These are phyloP conservation scores for Purpureocillium takamizusanense DNA, from an alignment of 2,329 filamentous ascomycete species.

Conservation along the genomic window DNA sequence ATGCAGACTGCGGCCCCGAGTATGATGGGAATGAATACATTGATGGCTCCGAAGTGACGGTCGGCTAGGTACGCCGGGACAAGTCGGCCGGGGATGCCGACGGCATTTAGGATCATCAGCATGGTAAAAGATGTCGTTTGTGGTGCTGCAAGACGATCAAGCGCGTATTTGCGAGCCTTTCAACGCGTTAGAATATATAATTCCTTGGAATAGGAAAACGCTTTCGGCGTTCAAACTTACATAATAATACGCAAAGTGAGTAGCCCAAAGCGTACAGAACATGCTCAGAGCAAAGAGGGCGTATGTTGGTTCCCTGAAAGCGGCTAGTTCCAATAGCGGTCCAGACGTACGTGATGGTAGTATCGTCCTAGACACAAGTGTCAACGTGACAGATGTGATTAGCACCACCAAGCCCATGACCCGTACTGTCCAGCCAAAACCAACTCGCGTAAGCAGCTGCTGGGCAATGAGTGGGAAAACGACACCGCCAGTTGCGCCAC, in stretches of 20 bases:
- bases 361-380: slow-evolving; percentile 35
- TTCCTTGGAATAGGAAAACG: no score
- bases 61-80: slow-evolving; percentile 48
- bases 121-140: slow-evolving; percentile 46
- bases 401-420: slow-evolving; percentile 52
- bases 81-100: slow-evolving; percentile 46
- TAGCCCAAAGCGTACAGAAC: slow-evolving; percentile 35
- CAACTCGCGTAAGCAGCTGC: slow-evolving; percentile 48
- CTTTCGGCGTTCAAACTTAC: slow-evolving; percentile 20
- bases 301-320: slow-evolving; percentile 41
- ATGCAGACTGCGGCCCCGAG: slow-evolving; percentile 35
- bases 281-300: slow-evolving; percentile 21
- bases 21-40: slow-evolving; percentile 42
- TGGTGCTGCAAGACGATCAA: slow-evolving; percentile 33
- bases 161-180: slow-evolving; percentile 29
- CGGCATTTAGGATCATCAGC: slow-evolving; percentile 49
- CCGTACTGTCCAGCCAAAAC: slow-evolving; percentile 57
- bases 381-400: slow-evolving; percentile 26
- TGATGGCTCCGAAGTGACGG: slow-evolving; percentile 42
- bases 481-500: slow-evolving; percentile 52
- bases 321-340: slow-evolving; percentile 38
- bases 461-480: slow-evolving; percentile 51
- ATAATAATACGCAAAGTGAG: slow-evolving; percentile 42
- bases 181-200: no score
- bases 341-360: slow-evolving; percentile 39